A percentile compares a stretch with the other conserved stretches of the same genome.
These are phyloP conservation scores for Magnusiomyces ingens DNA, from an alignment of 1,139 yeast species.

Conservation along the genomic window DNA sequence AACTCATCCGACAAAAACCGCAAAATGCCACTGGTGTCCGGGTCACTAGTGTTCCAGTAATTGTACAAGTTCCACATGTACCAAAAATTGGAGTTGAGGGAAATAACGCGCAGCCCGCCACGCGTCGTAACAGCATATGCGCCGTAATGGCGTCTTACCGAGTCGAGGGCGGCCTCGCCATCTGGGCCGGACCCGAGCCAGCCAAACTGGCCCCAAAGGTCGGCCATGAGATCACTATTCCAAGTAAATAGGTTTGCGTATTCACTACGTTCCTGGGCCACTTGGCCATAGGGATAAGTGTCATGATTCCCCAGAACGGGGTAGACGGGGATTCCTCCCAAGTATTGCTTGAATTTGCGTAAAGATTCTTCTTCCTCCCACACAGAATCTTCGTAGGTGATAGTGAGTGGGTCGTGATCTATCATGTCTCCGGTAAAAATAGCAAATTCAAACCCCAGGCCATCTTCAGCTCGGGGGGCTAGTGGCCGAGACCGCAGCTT, in stretches of 20 bases:
- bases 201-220: slow-evolving; percentile 42
- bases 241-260: slow-evolving; percentile 47
- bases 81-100: slow-evolving; percentile 55
- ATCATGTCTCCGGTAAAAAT: slow-evolving; percentile 67
- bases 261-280: slow-evolving; percentile 49
- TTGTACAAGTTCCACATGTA: slow-evolving; percentile 53
- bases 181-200: slow-evolving; percentile 23
- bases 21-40: slow-evolving; percentile 56
- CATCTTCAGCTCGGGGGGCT: slow-evolving; percentile 3
- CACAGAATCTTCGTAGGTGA: slow-evolving; percentile 43
- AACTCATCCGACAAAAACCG: slow-evolving; percentile 51
- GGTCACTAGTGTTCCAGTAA: slow-evolving; percentile 47
- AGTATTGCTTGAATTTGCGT: slow-evolving; percentile 48
- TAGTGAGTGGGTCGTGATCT: slow-evolving; percentile 52
- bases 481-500: not conserved
- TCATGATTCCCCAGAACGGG: slow-evolving; percentile 69
- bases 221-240: slow-evolving; percentile 55
- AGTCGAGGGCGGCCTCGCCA: slow-evolving; percentile 16
- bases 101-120: slow-evolving; percentile 49
- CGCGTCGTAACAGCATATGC: slow-evolving; percentile 55
- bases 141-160: slow-evolving; percentile 45
- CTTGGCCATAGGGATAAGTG: slow-evolving; percentile 64
- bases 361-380: slow-evolving; percentile 48
- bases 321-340: slow-evolving; percentile 52
- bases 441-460: slow-evolving; percentile 46